Conservation (phyloP, 179 eudicot species). For the Spinacia oleracea region DNA sequence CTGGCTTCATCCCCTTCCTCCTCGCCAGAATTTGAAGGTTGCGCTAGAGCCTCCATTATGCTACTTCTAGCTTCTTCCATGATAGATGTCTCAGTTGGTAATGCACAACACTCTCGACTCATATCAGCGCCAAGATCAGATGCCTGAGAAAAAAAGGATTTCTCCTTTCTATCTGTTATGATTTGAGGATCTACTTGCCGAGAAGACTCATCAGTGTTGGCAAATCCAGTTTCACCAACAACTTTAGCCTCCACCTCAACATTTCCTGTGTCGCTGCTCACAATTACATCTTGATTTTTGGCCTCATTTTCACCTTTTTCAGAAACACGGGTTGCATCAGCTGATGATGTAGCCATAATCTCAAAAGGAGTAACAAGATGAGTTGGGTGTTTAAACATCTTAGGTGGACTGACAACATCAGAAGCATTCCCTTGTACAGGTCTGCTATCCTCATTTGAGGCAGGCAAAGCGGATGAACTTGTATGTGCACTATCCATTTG, state of each 20-base stretch:
- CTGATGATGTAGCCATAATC: conserved; percentile 74
- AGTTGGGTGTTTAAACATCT: conserved; percentile 86
- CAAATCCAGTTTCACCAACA: conserved; percentile 69
- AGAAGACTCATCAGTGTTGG: conserved; percentile 47
- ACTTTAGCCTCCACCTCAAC: conserved; percentile 82
- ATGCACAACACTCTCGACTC: conserved; percentile 59
- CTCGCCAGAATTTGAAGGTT: conserved; percentile 47
- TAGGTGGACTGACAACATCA: conserved; percentile 46
- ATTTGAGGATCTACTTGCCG: conserved; percentile 44
- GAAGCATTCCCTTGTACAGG: conserved; percentile 48
- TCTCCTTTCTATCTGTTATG: conserved; percentile 60
- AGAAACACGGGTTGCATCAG: conserved; percentile 49
- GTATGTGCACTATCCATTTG: conserved; percentile 55
- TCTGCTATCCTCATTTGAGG: conserved; percentile 53
- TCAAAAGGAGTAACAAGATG: conserved; percentile 94
- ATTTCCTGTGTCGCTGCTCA: conserved; percentile 50
- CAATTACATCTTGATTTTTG: conserved; percentile 56
- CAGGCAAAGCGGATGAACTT: conserved; percentile 46
- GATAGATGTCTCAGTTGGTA: conserved; percentile 51
- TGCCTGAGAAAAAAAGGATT: conserved; percentile 78
- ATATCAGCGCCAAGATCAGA: conserved; percentile 79
- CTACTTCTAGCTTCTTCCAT: conserved; percentile 54
- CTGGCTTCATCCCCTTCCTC: conserved; percentile 50
- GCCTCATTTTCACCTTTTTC: conserved; percentile 59
- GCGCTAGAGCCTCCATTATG: conserved; percentile 46